A percentile compares a stretch with the other conserved stretches of the same genome.
Evolutionary conservation across 2,329 filamentous ascomycete species (phyloP).

Genomic region (Nemania sp.): DNA sequence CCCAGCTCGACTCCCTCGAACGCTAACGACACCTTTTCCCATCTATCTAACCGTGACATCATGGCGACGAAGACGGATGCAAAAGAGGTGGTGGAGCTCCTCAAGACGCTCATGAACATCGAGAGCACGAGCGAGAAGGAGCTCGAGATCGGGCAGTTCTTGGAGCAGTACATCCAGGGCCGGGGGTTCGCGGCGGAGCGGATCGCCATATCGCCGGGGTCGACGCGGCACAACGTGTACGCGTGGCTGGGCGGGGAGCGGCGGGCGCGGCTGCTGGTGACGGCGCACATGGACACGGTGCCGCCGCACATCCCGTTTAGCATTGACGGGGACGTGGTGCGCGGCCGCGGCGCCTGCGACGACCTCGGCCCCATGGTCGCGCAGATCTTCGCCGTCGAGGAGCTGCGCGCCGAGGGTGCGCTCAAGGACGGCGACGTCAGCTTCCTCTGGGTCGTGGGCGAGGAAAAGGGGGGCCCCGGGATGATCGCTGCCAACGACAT

Average conservation of each 20-base stretch:
- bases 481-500: slow-evolving; percentile 56
- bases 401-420: slow-evolving; percentile 35
- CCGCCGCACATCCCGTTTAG: slow-evolving; percentile 59
- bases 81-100: slow-evolving; percentile 34
- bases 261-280: slow-evolving; percentile 41
- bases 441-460: slow-evolving; percentile 50
- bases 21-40: too few relatives aligned
- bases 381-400: slow-evolving; percentile 53
- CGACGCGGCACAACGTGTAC: slow-evolving; percentile 45
- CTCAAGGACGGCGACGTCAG: slow-evolving; percentile 38
- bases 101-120: slow-evolving; percentile 44
- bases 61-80: slow-evolving; percentile 29
- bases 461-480: slow-evolving; percentile 59
- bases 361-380: slow-evolving; percentile 49
- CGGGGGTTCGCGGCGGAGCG: slow-evolving; percentile 45
- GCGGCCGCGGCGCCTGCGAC: slow-evolving; percentile 51
- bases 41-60: neutral
- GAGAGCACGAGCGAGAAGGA: slow-evolving; percentile 45
- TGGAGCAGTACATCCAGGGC: slow-evolving; percentile 40
- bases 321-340: slow-evolving; percentile 44
- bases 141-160: slow-evolving; percentile 42
- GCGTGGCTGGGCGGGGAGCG: slow-evolving; percentile 43
- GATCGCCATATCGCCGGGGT: slow-evolving; percentile 41
- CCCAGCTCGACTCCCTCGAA: too few relatives aligned
- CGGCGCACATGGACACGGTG: slow-evolving; percentile 47